Base-by-base conservation (phyloP, 495 filamentous ascomycete species). In the Lophiostoma macrostomum region DNA sequence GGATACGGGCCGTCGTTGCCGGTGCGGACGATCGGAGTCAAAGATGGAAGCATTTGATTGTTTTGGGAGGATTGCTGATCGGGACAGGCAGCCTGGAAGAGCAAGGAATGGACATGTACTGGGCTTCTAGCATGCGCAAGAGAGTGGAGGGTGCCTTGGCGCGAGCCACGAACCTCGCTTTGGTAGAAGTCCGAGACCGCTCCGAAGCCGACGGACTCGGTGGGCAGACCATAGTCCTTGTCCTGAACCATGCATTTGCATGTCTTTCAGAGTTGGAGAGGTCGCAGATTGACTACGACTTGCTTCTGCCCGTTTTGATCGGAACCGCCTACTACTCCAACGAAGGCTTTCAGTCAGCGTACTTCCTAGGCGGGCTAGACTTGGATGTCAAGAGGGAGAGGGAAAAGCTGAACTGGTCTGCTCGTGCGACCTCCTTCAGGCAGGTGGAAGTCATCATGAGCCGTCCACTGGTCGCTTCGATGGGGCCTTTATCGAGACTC, bases 21-120 rank as follows among this genome's bases (percentile, higher is more conserved):
- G 91, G 93, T 10, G 83, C 88, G 3, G 88, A 97, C 64, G 86
- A 91, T 11, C 78, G 80, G 56, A 90, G 89, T 1, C 86, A 81
- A 39, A 74, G 89, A 68, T 96, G 91, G 93, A 83, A 88, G 71
- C 93, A 97, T 71, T 64, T 90, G 22, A 73, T 96, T 20, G 76
- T 91, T 2, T 78, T 97, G 7, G 82, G 79, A 1, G 93, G 93
- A 11, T 72, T 97, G 11, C 64, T 97, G 59, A 78, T 91, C 60
- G 93, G 90, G 31, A 87, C 90, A 66, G 85, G 90, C 56, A 76
- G 76, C 29, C 78, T 82, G 56, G 79, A 87, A 39, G 72, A 82
- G 45, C 54, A 58, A 22, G 60, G 60, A 22, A 39, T 55, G 16
- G 60, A 63, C 25, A 27, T 63, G 0, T 57, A 58, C 28, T 63